These are phyloP conservation scores for Cryphonectria japonica DNA, from an alignment of 2,329 filamentous ascomycete genomes.

Conservation along the genomic window DNA sequence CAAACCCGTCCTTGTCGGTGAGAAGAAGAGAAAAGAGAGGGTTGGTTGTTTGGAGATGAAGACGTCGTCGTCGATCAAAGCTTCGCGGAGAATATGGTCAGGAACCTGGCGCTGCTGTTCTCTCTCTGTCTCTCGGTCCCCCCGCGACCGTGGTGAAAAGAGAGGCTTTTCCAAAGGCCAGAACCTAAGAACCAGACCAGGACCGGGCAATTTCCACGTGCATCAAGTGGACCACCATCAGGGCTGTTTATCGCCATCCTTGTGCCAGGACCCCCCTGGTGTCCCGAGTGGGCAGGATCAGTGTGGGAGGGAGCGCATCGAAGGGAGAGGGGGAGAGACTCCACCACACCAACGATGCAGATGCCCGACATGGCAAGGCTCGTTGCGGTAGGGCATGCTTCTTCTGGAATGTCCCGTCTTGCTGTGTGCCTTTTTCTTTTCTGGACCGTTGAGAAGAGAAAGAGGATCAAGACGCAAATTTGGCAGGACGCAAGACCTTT, in stretches of 20 bases:
- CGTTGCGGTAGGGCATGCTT: conserved; percentile 9
- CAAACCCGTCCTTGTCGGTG: not conserved
- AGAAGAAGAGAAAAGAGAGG: not conserved
- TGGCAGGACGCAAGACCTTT: not conserved
- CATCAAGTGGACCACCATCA: conserved; percentile 3
- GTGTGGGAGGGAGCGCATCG: not conserved
- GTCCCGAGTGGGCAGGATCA: not conserved
- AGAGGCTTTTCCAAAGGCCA: not conserved
- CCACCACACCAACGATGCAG: conserved; percentile 20
- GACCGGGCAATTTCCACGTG: conserved; percentile 23
- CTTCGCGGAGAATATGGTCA: not conserved
- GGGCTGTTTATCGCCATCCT: conserved; percentile 17
- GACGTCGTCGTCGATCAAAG: conserved; percentile 6
- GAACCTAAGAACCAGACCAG: not conserved
- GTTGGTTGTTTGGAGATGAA: not conserved
- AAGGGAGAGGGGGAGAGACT: not conserved
- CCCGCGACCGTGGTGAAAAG: not conserved
- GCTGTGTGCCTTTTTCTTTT: not conserved
- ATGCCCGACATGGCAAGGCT: conserved; percentile 27
- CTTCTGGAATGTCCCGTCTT: conserved; percentile 9
- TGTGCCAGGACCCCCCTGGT: conserved; percentile 11
- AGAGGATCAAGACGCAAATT: not conserved
- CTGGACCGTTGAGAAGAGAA: not conserved
- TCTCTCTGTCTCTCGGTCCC: no score
- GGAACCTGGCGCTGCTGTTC: not conserved